phyloP scores from a whole-genome alignment of 2,329 filamentous ascomycete species.

The Colletotrichum chrysophilum region DNA sequence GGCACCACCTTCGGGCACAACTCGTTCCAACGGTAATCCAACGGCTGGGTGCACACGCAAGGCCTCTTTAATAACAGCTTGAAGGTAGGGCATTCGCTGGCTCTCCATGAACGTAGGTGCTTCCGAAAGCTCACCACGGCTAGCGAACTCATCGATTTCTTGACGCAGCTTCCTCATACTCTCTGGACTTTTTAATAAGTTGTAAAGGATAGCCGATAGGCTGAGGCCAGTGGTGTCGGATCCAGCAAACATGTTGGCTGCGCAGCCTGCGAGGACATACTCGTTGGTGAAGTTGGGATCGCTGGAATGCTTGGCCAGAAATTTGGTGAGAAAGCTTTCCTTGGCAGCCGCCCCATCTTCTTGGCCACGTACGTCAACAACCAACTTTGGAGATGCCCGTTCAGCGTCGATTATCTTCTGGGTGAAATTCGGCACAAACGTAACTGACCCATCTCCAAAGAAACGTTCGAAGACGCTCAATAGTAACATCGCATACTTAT shows the following conservation, averaged over 20 bases:
- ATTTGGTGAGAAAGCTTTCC: constrained; percentile 44
- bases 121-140: constrained; percentile 18
- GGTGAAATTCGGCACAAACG: constrained; percentile 29
- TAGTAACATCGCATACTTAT: constrained; percentile 36
- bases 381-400: constrained; percentile 21
- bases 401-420: constrained; percentile 35
- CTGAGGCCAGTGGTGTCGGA: constrained; percentile 54
- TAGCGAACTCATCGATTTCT: constrained; percentile 26
- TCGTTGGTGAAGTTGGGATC: constrained; percentile 45
- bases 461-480: constrained; percentile 32
- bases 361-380: constrained; percentile 10
- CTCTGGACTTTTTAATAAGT: constrained; percentile 39
- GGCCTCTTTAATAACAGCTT: constrained; percentile 59
- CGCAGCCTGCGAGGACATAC: constrained; percentile 31
- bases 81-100: constrained; percentile 52
- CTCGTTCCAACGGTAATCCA: constrained; percentile 53
- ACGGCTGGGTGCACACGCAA: constrained; percentile 56
- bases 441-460: neutral
- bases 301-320: constrained; percentile 42
- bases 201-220: constrained; percentile 48
- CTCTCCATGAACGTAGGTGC: constrained; percentile 38
- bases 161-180: constrained; percentile 26
- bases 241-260: constrained; percentile 41
- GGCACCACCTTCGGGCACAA: constrained; percentile 48
- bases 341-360: constrained; percentile 27